phyloP scores from a whole-genome alignment of 2,329 filamentous ascomycete genomes.

The Colletotrichum zoysiae region DNA sequence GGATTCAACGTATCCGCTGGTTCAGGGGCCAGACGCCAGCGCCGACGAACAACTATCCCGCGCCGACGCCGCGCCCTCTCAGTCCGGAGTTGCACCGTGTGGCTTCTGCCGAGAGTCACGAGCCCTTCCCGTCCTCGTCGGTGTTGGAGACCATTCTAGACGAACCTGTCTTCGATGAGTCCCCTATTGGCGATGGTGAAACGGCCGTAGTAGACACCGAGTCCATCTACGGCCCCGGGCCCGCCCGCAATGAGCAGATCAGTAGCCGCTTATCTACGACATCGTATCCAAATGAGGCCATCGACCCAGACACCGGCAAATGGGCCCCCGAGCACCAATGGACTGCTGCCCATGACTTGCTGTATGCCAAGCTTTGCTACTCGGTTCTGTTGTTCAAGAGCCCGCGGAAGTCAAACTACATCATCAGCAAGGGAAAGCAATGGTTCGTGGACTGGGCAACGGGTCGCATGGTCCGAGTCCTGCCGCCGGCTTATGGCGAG shows the following conservation, averaged over 20 bases:
- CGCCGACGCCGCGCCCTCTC: conserved; percentile 38
- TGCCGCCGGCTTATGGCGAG: conserved; percentile 67
- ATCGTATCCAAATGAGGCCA: conserved; percentile 59
- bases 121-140: conserved; percentile 31
- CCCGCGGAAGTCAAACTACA: conserved; percentile 69
- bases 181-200: conserved; percentile 12
- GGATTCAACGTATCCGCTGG: conserved; percentile 67
- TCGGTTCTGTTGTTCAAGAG: conserved; percentile 68
- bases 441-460: conserved; percentile 72
- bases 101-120: conserved; percentile 12
- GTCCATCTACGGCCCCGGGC: conserved; percentile 39
- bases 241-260: conserved; percentile 41
- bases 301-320: conserved; percentile 65
- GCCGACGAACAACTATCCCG: conserved; percentile 45
- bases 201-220: conserved; percentile 27
- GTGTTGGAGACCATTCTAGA: conserved; percentile 21
- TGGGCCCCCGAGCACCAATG: conserved; percentile 69
- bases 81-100: conserved; percentile 23
- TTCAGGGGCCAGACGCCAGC: conserved; percentile 55
- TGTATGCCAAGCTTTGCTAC: conserved; percentile 72
- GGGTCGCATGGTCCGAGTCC: conserved; percentile 65
- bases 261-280: conserved; percentile 59
- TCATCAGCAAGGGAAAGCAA: conserved; percentile 68
- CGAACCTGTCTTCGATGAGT: conserved; percentile 33
- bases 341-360: conserved; percentile 67